Evolutionary conservation across 2,329 filamentous ascomycete genomes (phyloP).

Genomic region (Onygena corvina): DNA sequence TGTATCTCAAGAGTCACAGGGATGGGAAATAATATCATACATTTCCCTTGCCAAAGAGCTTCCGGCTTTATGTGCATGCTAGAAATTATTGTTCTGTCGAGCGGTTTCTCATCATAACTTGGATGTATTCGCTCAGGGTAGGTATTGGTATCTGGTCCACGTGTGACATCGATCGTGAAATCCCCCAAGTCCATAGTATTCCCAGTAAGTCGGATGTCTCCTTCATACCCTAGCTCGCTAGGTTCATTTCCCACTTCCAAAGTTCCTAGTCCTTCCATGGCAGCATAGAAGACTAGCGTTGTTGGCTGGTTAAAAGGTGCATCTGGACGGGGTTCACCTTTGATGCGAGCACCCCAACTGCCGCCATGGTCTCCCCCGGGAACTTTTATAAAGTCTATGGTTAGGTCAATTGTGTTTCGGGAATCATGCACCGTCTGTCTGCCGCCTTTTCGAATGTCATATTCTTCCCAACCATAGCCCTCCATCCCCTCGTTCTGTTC

Average conservation of each 20-base stretch:
- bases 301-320: conserved; percentile 57
- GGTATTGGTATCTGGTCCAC: conserved; percentile 52
- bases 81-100: conserved; percentile 63
- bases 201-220: conserved; percentile 58
- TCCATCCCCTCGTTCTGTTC: conserved; percentile 90
- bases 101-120: conserved; percentile 54
- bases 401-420: conserved; percentile 77
- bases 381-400: conserved; percentile 86
- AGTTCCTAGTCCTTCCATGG: conserved; percentile 61
- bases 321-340: conserved; percentile 62
- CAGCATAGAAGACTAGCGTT: conserved; percentile 69
- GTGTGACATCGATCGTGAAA: conserved; percentile 66
- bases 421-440: conserved; percentile 83
- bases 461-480: conserved; percentile 96
- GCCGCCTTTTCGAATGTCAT: conserved; percentile 77
- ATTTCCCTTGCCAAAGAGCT: conserved; percentile 71
- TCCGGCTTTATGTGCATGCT: conserved; percentile 57
- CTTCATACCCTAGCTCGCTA: conserved; percentile 44
- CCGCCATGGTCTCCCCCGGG: conserved; percentile 75
- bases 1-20: neutral
- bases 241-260: conserved; percentile 48
- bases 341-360: conserved; percentile 83
- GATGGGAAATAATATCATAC: conserved; percentile 30
- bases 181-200: conserved; percentile 60
- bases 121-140: conserved; percentile 48